Evolutionary conservation across 2,329 filamentous ascomycete species (phyloP).

Genomic region (Aspergillus aculeatinus): DNA sequence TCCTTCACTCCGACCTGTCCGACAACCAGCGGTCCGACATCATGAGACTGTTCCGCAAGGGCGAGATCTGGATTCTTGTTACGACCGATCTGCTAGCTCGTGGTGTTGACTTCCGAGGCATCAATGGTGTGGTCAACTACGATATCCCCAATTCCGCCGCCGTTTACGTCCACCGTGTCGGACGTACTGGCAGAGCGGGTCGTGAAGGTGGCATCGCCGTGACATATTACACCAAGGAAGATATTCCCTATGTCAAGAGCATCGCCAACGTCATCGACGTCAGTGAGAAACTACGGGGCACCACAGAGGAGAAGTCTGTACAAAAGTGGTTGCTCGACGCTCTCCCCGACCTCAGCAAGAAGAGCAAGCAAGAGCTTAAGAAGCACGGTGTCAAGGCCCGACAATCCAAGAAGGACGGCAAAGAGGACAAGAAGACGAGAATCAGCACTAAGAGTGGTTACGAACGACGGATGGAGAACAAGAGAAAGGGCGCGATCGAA

Average conservation of each 20-base stretch:
- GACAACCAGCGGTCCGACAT: conserved; percentile 73
- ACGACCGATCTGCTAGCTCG: conserved; percentile 91
- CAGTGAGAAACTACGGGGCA: conserved; percentile 68
- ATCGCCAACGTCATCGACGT: conserved; percentile 89
- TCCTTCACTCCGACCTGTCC: conserved; percentile 83
- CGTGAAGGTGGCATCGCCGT: conserved; percentile 84
- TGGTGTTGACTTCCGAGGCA: conserved; percentile 89
- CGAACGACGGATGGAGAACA: conserved; percentile 48
- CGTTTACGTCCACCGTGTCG: conserved; percentile 88
- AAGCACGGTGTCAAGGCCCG: conserved; percentile 76
- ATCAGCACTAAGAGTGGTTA: conserved; percentile 67
- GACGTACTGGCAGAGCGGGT: conserved; percentile 84
- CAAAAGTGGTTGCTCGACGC: conserved; percentile 87
- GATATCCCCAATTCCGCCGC: conserved; percentile 91
- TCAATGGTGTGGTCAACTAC: conserved; percentile 97
- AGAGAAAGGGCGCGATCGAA: conserved; percentile 46
- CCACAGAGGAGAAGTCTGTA: conserved; percentile 57
- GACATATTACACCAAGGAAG: conserved; percentile 93
- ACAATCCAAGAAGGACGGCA: conserved; percentile 47
- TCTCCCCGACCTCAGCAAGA: conserved; percentile 79
- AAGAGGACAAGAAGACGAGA: conserved; percentile 54
- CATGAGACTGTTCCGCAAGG: conserved; percentile 85
- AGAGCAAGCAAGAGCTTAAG: conserved; percentile 79
- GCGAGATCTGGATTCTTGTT: conserved; percentile 94
- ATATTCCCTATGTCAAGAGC: conserved; percentile 83